These are phyloP conservation scores for Calonectria multiphialidica DNA, from an alignment of 2,329 filamentous ascomycete species.

Conservation along the genomic window DNA sequence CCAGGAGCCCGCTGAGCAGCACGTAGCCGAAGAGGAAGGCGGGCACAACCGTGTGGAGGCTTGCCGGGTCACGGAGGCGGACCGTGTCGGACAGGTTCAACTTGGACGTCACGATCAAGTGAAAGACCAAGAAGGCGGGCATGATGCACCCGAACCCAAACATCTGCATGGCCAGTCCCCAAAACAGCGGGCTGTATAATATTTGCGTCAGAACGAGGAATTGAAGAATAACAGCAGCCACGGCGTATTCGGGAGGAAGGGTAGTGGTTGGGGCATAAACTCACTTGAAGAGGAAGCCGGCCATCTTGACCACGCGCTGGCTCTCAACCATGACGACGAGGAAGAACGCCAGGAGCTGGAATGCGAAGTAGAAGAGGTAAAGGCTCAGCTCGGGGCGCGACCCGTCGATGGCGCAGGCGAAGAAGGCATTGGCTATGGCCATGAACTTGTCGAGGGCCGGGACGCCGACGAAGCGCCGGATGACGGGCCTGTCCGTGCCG, in stretches of 20 bases:
- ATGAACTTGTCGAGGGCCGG: conserved; percentile 31
- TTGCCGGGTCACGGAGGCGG: conserved; percentile 32
- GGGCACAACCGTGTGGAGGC: conserved; percentile 33
- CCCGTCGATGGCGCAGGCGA: conserved; percentile 37
- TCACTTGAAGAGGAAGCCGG: conserved; percentile 36
- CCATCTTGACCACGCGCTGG: conserved; percentile 25
- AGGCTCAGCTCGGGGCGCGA: conserved; percentile 38
- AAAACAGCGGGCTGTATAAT: conserved; percentile 34
- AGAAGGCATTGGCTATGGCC: conserved; percentile 36
- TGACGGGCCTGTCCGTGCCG: conserved; percentile 29
- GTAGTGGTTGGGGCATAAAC: background rate
- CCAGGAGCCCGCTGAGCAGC: conserved; percentile 30
- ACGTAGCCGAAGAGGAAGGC: conserved; percentile 39
- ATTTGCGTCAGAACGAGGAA: background rate
- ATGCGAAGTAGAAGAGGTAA: conserved; percentile 36
- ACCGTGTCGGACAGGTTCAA: conserved; percentile 22
- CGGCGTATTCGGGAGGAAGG: background rate
- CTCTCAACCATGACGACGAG: conserved; percentile 37
- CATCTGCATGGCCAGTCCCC: conserved; percentile 36
- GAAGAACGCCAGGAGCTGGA: conserved; percentile 36
- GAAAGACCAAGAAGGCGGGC: conserved; percentile 36
- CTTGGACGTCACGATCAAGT: conserved; percentile 35
- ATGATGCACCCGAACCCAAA: conserved; percentile 39
- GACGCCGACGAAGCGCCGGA: conserved; percentile 36
- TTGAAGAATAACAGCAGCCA: no score